Evolutionary conservation across 2,329 filamentous ascomycete species (phyloP).

Genomic region (Aspergillus sp.): DNA sequence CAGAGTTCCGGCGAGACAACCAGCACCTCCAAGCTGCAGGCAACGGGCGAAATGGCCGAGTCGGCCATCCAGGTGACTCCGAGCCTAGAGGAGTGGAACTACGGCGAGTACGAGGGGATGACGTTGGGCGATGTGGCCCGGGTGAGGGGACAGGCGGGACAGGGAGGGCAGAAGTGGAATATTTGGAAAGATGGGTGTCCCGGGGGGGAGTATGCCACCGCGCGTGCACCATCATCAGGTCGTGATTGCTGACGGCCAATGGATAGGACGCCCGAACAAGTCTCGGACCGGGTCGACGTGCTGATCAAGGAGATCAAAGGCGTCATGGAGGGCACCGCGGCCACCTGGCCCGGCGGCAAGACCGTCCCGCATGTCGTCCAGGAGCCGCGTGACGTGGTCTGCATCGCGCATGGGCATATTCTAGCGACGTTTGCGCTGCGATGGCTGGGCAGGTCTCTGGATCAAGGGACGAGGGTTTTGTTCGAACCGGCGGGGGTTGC

Average conservation of each 20-base stretch:
- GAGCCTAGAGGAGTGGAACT: conserved; percentile 70
- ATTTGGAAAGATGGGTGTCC: conserved; percentile 13
- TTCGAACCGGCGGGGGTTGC: conserved; percentile 10
- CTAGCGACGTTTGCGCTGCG: conserved; percentile 11
- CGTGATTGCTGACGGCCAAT: too few relatives aligned
- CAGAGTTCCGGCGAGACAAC: background rate
- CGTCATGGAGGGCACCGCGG: conserved; percentile 2
- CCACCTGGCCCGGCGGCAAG: conserved; percentile 5
- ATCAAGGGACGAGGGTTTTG: conserved; percentile 7
- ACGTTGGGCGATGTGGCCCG: conserved; percentile 56
- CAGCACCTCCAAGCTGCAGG: background rate
- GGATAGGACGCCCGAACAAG: conserved; percentile 5
- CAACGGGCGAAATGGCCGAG: background rate
- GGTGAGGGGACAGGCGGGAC: conserved; percentile 3
- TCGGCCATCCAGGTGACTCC: conserved; percentile 37
- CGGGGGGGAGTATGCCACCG: conserved; percentile 7
- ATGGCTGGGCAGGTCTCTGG: conserved; percentile 7
- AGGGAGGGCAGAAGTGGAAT: conserved; percentile 5
- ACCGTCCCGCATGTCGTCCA: conserved; percentile 1
- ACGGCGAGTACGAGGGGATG: conserved; percentile 70
- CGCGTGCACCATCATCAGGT: too few relatives aligned
- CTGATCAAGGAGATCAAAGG: conserved; percentile 6
- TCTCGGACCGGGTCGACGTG: conserved; percentile 5
- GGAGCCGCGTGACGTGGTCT: conserved; percentile 8
- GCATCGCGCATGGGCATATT: conserved; percentile 10